Evolutionary conservation across 495 filamentous ascomycete species (phyloP).

Genomic region (Aspergillus indologenus): DNA sequence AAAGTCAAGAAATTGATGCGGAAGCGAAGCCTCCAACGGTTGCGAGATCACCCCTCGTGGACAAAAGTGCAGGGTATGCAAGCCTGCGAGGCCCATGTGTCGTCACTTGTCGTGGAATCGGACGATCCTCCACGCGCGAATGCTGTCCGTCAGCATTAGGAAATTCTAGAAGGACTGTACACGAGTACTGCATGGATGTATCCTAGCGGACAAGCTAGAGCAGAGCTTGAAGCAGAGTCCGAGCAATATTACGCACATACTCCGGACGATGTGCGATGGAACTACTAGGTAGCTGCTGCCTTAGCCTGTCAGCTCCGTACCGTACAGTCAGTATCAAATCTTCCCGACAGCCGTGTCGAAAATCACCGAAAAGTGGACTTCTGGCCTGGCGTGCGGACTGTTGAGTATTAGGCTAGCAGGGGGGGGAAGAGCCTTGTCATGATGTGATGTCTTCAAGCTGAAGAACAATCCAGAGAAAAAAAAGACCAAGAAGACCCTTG

Average conservation of each 20-base stretch:
- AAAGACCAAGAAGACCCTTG: constrained; percentile 1
- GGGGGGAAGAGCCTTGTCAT: not conserved
- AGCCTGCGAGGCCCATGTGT: not conserved
- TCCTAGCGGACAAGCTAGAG: not conserved
- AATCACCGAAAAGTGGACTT: not conserved
- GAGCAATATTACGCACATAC: not conserved
- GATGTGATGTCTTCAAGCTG: not conserved
- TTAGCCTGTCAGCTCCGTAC: not conserved
- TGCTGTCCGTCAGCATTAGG: not conserved
- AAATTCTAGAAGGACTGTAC: not conserved
- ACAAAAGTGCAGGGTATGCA: not conserved
- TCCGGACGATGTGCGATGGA: not conserved
- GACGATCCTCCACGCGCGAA: not conserved
- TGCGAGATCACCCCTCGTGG: not conserved
- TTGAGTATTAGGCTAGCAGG: not conserved
- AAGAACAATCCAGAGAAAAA: constrained; percentile 15
- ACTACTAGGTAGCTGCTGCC: not conserved
- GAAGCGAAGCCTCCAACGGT: not conserved
- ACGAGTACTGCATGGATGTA: not conserved
- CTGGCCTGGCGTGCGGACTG: not conserved
- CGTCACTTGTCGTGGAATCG: not conserved
- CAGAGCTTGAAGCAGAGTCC: not conserved
- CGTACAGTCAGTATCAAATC: too few relatives aligned
- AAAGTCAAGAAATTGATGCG: too few relatives aligned
- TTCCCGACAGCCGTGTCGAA: not conserved